Percentiles rank a stretch among this genome's conserved stretches.
phyloP scores from a whole-genome alignment of 176 grass and related monocot species.

The Ampelocalamus luodianensis region DNA sequence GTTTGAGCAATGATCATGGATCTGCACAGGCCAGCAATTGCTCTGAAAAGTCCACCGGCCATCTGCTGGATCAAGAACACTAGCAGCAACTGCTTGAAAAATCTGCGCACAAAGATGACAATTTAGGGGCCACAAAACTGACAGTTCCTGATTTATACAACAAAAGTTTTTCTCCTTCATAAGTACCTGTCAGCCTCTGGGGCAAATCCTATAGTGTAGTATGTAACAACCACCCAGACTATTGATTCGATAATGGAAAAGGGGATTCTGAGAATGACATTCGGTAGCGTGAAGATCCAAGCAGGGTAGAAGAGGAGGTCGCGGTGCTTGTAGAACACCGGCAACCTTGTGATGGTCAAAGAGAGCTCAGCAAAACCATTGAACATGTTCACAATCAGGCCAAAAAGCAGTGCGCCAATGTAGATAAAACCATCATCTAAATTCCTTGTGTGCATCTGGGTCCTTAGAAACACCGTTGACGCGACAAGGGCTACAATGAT shows the following conservation, averaged over 20 bases:
- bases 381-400: conserved; percentile 90
- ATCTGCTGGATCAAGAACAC: conserved; percentile 96
- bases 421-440: conserved; percentile 74
- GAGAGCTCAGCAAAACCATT: conserved; percentile 96
- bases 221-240: conserved; percentile 83
- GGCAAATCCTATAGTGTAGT: conserved; percentile 88
- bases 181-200: conserved; percentile 85
- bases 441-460: conserved; percentile 73
- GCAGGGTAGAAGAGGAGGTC: conserved; percentile 96
- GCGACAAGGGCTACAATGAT: conserved; percentile 70
- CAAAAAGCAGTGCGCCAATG: conserved; percentile 83
- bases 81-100: conserved; percentile 95
- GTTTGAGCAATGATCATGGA: conserved; percentile 94
- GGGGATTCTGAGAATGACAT: conserved; percentile 75
- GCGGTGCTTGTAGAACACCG: conserved; percentile 96
- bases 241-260: conserved; percentile 85
- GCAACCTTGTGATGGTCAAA: conserved; percentile 80
- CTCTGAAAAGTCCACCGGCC: conserved; percentile 90
- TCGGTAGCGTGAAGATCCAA: conserved; percentile 87
- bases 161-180: neutral
- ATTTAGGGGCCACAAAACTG: conserved; percentile 15
- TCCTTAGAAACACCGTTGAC: conserved; percentile 75
- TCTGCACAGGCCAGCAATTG: conserved; percentile 77
- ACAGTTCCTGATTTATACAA: neutral
- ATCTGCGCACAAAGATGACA: conserved; percentile 59